Conservation (phyloP, 192 early-diverging fungal genomes). For the Geosiphon pyriformis region DNA sequence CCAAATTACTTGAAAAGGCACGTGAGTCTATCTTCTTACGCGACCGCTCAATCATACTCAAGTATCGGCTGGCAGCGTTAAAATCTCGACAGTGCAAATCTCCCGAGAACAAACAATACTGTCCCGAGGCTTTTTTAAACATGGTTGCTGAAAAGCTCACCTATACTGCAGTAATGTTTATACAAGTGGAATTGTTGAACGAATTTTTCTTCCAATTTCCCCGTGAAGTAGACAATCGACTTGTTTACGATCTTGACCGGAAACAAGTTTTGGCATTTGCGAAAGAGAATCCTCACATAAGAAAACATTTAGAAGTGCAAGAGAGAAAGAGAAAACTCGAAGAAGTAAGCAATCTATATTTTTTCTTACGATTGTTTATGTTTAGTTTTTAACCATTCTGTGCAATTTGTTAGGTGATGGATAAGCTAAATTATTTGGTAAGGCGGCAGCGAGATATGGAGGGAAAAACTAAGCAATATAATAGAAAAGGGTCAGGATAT, state of each 20-base stretch:
- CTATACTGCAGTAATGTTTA: conserved; percentile 95
- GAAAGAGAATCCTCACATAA: conserved; percentile 78
- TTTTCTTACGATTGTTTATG: neutral
- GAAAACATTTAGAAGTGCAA: conserved; percentile 79
- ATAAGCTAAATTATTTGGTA: conserved; percentile 57
- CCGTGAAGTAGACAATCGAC: conserved; percentile 83
- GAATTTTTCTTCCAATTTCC: conserved; percentile 99
- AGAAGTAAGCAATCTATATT: conserved; percentile 50
- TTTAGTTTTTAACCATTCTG: conserved; percentile 2
- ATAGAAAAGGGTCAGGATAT: neutral
- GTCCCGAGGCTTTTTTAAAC: conserved; percentile 90
- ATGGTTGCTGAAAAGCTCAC: conserved; percentile 93
- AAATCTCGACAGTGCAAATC: conserved; percentile 76
- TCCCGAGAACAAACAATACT: conserved; percentile 82
- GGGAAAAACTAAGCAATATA: conserved; percentile 9
- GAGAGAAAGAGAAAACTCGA: conserved; percentile 83
- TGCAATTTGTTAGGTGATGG: conserved; percentile 26
- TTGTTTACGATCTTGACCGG: conserved; percentile 82
- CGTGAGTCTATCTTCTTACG: conserved; percentile 74
- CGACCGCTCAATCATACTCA: conserved; percentile 69
- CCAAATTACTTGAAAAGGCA: conserved; percentile 71
- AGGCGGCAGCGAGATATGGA: conserved; percentile 50
- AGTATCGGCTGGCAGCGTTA: conserved; percentile 74
- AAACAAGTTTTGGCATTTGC: conserved; percentile 85
- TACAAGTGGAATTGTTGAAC: conserved; percentile 93